A percentile compares a stretch with the other conserved stretches of the same genome.
phyloP scores from a whole-genome alignment of 2,329 filamentous ascomycete genomes.

The Neofusicoccum laricinum region DNA sequence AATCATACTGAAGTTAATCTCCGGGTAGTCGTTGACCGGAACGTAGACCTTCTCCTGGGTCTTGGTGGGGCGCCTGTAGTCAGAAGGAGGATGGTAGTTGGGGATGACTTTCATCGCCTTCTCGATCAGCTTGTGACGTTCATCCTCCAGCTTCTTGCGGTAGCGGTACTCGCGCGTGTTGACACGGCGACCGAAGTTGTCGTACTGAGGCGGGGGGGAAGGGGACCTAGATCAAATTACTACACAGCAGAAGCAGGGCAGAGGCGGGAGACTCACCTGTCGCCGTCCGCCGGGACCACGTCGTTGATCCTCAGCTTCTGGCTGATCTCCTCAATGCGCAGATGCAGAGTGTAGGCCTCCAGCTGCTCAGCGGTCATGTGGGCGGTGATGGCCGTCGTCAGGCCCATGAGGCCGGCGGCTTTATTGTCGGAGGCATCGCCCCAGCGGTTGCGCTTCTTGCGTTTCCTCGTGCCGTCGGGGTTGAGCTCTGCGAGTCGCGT shows the following conservation, averaged over 20 bases:
- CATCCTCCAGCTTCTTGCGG: slow-evolving; percentile 95
- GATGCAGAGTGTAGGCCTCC: slow-evolving; percentile 91
- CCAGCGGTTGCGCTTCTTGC: slow-evolving; percentile 99
- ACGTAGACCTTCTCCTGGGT: slow-evolving; percentile 99
- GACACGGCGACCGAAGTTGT: slow-evolving; percentile 98
- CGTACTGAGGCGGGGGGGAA: slow-evolving; percentile 93
- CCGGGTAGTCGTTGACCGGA: slow-evolving; percentile 99
- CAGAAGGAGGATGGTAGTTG: slow-evolving; percentile 97
- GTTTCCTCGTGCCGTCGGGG: slow-evolving; percentile 75
- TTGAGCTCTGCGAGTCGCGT: slow-evolving; percentile 30
- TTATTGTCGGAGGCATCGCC: slow-evolving; percentile 98
- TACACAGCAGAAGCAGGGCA: neutral
- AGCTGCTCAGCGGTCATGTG: slow-evolving; percentile 99
- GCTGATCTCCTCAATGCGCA: slow-evolving; percentile 98
- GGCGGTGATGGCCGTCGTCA: slow-evolving; percentile 92
- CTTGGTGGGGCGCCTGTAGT: slow-evolving; percentile 98
- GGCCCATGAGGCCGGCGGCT: slow-evolving; percentile 93
- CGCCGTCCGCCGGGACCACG: slow-evolving; percentile 93
- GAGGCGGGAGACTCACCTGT: slow-evolving; percentile 64
- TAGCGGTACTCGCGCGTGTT: slow-evolving; percentile 99
- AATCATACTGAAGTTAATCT: slow-evolving; percentile 99
- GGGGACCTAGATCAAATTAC: slow-evolving; percentile 66
- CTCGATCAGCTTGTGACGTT: slow-evolving; percentile 97
- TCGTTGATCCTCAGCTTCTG: slow-evolving; percentile 99
- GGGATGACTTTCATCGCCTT: slow-evolving; percentile 99